A percentile compares a stretch with the other conserved stretches of the same genome.
These are phyloP conservation scores for Hypomontagnella submonticulosa DNA, from an alignment of 495 filamentous ascomycete species.

Conservation along the genomic window DNA sequence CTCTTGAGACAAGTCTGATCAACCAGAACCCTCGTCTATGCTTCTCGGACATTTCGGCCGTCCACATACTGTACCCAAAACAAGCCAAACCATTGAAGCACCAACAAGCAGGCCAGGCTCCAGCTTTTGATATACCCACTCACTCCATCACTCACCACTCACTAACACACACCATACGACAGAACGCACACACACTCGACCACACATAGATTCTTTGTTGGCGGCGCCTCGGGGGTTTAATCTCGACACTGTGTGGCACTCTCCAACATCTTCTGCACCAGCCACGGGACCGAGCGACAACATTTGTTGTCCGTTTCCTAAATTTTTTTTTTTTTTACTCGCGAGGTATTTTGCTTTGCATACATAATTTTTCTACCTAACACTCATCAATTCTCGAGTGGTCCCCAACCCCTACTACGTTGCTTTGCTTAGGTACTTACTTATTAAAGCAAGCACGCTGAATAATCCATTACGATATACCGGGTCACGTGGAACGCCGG, in stretches of 20 bases:
- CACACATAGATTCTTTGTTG: no score
- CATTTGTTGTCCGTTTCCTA: conserved; percentile 8
- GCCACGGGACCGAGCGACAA: conserved; percentile 31
- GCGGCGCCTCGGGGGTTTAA: neutral
- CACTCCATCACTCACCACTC: neutral
- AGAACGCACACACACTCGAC: no score
- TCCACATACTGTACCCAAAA: conserved; percentile 8
- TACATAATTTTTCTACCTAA: conserved; percentile 4
- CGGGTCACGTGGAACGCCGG: conserved; percentile 38
- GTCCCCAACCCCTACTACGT: neutral
- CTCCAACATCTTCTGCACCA: conserved; percentile 21
- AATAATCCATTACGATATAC: conserved; percentile 44
- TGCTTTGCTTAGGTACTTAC: neutral
- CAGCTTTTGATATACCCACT: conserved; percentile 18
- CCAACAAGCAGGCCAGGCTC: conserved; percentile 17
- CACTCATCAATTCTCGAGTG: neutral
- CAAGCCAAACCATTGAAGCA: conserved; percentile 14
- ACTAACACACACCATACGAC: no score
- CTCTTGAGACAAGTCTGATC: conserved; percentile 26
- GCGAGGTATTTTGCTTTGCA: conserved; percentile 24
- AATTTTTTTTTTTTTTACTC: conserved; percentile 14
- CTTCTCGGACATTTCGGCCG: conserved; percentile 42
- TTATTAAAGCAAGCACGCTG: conserved; percentile 19
- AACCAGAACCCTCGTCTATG: conserved; percentile 16
- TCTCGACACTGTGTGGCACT: conserved; percentile 38